phyloP scores from a whole-genome alignment of 257 asterid genomes.

The Solanum megistacrolobum region DNA sequence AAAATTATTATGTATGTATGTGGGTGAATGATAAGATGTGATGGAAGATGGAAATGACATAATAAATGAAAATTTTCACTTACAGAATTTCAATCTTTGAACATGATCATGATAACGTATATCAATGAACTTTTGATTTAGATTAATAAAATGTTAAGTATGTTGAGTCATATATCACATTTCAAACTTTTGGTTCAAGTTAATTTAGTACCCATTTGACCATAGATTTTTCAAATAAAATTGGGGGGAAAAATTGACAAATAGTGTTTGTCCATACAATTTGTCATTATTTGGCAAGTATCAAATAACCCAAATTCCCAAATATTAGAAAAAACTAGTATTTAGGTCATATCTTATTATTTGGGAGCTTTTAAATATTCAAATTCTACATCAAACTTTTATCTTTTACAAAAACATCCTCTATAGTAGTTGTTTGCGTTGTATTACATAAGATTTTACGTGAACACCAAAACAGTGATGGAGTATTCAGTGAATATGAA shows the following conservation, averaged over 20 bases:
- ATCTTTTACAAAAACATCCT: neutral
- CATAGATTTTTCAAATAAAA: neutral
- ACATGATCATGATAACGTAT: neutral
- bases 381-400: no score
- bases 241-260: no score
- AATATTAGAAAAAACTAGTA: no score
- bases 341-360: no score
- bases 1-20: accelerated
- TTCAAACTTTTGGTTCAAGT: neutral
- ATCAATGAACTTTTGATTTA: neutral
- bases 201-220: neutral
- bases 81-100: no score
- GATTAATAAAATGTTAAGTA: neutral
- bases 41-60: neutral
- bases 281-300: no score
- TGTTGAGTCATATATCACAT: neutral
- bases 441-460: no score
- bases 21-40: neutral
- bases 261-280: no score
- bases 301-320: no score
- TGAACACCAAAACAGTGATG: neutral
- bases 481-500: neutral
- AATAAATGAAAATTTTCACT: neutral
- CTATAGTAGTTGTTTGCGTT: neutral
- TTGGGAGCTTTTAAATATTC: no score